These are phyloP conservation scores for Rubus parviflorus DNA, from an alignment of 306 rosid genomes.

Conservation along the genomic window DNA sequence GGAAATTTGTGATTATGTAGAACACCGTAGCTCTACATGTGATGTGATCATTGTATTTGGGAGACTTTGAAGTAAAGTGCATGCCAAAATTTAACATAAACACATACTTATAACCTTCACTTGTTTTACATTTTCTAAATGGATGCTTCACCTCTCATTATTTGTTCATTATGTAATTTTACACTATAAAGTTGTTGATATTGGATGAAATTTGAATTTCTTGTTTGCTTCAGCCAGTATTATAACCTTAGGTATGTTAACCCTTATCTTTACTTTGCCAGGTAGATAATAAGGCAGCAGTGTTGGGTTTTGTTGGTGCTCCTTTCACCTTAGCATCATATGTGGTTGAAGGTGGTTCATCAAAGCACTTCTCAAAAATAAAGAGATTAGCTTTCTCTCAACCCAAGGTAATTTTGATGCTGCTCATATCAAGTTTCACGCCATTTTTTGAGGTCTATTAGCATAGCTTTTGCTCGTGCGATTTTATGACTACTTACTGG, in stretches of 20 bases:
- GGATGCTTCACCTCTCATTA: not conserved
- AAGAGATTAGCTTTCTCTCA: slow-evolving; percentile 68
- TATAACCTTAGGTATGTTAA: slow-evolving; percentile 11
- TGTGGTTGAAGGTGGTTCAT: slow-evolving; percentile 98
- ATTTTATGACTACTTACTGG: not conserved
- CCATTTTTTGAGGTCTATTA: not conserved
- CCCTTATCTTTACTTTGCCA: slow-evolving; percentile 34
- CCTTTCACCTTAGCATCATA: slow-evolving; percentile 96
- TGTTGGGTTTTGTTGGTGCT: slow-evolving; percentile 96
- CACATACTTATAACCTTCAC: not conserved
- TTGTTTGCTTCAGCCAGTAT: slow-evolving; percentile 18
- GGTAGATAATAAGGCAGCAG: slow-evolving; percentile 90
- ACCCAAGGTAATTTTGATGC: slow-evolving; percentile 28
- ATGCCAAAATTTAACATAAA: not conserved
- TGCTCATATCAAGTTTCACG: not conserved
- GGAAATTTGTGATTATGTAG: not conserved
- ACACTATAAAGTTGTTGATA: not conserved
- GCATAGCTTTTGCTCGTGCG: not conserved
- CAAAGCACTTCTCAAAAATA: slow-evolving; percentile 89
- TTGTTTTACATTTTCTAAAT: not conserved
- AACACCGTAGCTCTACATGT: not conserved
- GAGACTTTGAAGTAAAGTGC: not conserved
- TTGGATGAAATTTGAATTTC: not conserved
- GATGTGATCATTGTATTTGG: not conserved
- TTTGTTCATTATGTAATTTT: not conserved